Conservation (phyloP, 306 rosid genomes). For the Vigna nakashimae region DNA sequence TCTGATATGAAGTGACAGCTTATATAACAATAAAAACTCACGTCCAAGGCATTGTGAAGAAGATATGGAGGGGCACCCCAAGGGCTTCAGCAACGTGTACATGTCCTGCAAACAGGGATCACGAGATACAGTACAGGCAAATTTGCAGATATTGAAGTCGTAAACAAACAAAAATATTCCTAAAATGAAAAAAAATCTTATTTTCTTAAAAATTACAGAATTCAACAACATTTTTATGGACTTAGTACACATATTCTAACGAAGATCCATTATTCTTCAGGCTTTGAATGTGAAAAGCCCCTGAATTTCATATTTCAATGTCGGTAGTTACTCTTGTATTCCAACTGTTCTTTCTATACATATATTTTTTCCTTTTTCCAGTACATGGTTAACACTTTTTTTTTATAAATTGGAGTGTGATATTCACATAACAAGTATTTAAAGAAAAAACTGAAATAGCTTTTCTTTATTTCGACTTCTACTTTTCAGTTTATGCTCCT, state of each 20-base stretch:
- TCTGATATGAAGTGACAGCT: constrained; percentile 23
- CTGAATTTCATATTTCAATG: constrained; percentile 23
- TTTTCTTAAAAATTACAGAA: neutral
- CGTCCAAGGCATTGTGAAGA: constrained; percentile 99
- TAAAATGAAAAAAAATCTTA: neutral
- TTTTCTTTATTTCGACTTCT: neutral
- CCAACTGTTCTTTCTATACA: neutral
- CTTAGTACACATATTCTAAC: constrained; percentile 10
- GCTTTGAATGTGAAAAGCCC: constrained; percentile 19
- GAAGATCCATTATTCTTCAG: neutral
- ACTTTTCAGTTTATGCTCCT: neutral
- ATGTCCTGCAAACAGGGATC: constrained; percentile 75
- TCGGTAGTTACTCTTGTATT: neutral
- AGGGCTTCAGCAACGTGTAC: constrained; percentile 95
- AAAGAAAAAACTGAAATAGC: neutral
- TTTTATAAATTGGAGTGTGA: neutral
- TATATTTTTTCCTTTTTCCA: neutral
- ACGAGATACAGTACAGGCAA: constrained; percentile 21
- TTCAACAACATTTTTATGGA: constrained; percentile 30
- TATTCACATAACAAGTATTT: neutral
- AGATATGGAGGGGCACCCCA: constrained; percentile 94
- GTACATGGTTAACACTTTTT: constrained; percentile 11
- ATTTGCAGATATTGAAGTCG: constrained; percentile 6
- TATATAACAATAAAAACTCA: constrained; percentile 56
- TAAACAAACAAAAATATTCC: constrained; percentile 15